phyloP scores from a whole-genome alignment of 176 grass and related monocot genomes.

The Hsuehochloa calcarea region DNA sequence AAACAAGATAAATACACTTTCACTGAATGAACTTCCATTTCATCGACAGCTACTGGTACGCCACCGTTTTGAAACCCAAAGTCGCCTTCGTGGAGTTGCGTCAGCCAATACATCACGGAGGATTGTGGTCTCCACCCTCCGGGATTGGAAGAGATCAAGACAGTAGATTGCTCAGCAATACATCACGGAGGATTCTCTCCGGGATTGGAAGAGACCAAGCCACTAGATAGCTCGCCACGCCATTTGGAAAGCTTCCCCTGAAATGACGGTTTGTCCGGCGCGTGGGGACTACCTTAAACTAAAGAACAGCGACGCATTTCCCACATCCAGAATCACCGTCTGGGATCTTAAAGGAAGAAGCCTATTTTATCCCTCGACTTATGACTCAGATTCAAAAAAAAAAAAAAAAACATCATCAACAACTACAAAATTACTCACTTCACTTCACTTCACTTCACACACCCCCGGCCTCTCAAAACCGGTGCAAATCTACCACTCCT shows the following conservation, averaged over 20 bases:
- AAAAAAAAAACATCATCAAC: too few relatives aligned
- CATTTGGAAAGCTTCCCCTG: too few relatives aligned
- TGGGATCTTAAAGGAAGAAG: too few relatives aligned
- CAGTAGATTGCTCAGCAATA: background rate
- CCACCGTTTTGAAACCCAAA: background rate
- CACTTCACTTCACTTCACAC: too few relatives aligned
- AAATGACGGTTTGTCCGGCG: background rate
- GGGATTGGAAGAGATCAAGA: background rate
- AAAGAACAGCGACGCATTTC: too few relatives aligned
- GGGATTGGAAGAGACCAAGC: background rate
- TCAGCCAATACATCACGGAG: background rate
- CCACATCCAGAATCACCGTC: too few relatives aligned
- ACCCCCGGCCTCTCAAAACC: too few relatives aligned
- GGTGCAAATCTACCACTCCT: too few relatives aligned
- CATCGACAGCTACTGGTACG: background rate
- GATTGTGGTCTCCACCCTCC: background rate
- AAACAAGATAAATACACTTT: background rate
- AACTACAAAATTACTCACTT: too few relatives aligned
- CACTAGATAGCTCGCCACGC: background rate
- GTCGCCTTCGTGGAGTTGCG: background rate
- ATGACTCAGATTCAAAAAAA: too few relatives aligned
- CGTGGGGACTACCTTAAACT: background rate
- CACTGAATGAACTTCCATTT: background rate
- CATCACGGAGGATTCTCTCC: background rate
- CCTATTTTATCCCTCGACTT: too few relatives aligned